Percentiles rank a stretch among this genome's conserved stretches.
Conservation (phyloP, 2,329 filamentous ascomycete genomes). For the Knufia petricola region DNA sequence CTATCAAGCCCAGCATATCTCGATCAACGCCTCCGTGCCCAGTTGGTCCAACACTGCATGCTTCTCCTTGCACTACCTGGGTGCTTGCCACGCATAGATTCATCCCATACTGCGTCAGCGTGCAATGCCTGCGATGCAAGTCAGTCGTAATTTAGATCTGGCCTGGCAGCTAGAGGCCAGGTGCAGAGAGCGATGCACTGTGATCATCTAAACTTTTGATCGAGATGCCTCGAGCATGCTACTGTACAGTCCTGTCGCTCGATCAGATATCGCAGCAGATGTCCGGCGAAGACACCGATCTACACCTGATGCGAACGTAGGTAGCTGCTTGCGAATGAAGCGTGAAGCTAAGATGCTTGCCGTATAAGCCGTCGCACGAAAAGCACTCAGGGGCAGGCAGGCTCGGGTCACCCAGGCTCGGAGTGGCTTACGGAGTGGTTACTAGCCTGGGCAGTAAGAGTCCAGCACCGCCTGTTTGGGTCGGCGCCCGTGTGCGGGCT, state of each 20-base stretch:
- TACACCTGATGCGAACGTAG: neutral
- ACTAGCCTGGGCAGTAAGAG: neutral
- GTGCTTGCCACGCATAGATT: neutral
- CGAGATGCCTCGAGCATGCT: no score
- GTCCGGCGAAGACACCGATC: neutral
- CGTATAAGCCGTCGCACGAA: neutral
- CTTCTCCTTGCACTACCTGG: neutral
- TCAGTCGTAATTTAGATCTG: neutral
- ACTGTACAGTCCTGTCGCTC: no score
- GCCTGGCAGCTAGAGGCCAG: neutral
- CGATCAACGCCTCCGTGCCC: neutral
- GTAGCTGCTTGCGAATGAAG: neutral
- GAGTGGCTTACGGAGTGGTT: neutral
- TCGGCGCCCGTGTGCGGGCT: neutral
- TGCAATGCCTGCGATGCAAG: neutral
- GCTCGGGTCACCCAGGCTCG: neutral
- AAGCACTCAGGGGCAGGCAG: constrained; percentile 2
- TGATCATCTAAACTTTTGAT: no score
- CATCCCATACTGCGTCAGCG: neutral
- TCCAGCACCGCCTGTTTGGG: neutral
- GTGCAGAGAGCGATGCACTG: no score
- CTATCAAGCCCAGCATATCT: neutral
- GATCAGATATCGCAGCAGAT: no score
- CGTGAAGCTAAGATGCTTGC: neutral
- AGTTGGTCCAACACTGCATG: neutral